phyloP scores from a whole-genome alignment of 192 early-diverging fungal genomes.

The Umbelopsis ramanniana region DNA sequence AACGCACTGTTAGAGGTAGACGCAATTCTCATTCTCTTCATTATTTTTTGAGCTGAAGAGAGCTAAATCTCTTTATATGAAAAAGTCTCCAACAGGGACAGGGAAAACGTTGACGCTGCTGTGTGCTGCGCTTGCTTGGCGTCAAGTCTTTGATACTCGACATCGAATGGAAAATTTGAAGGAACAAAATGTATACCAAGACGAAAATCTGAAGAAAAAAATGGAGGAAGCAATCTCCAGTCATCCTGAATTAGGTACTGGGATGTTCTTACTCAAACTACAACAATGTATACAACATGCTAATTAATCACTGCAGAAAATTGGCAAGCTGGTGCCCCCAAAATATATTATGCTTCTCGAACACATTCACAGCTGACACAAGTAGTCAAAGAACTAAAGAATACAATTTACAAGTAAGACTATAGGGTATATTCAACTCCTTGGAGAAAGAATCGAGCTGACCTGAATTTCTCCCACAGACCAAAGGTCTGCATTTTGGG shows the following conservation, averaged over 20 bases:
- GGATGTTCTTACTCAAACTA: constrained; percentile 13
- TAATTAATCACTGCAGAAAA: not conserved
- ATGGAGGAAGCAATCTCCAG: constrained; percentile 14
- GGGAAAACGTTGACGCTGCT: constrained; percentile 80
- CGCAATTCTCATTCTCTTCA: not conserved
- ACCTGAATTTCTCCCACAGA: constrained; percentile 21
- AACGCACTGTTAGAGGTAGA: constrained; percentile 8
- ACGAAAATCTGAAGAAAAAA: not conserved
- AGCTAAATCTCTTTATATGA: not conserved
- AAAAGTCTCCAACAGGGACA: constrained; percentile 56
- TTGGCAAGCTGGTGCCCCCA: not conserved
- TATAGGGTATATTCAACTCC: not conserved
- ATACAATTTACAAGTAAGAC: constrained; percentile 47
- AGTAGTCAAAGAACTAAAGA: constrained; percentile 53
- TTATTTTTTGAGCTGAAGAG: not conserved
- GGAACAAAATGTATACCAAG: not conserved
- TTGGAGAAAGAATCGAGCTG: constrained; percentile 2
- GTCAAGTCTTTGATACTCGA: constrained; percentile 44
- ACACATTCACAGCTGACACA: constrained; percentile 68
- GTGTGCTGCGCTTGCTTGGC: constrained; percentile 73
- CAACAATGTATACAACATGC: not conserved
- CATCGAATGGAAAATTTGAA: constrained; percentile 5
- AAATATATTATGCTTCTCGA: constrained; percentile 45
- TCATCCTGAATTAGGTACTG: constrained; percentile 1
- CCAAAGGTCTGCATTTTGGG: constrained; percentile 53